Evolutionary conservation across 2,329 filamentous ascomycete species (phyloP), one percentile per base, ranked within the genome.

Genomic region (Colletotrichum liaoningense): DNA sequence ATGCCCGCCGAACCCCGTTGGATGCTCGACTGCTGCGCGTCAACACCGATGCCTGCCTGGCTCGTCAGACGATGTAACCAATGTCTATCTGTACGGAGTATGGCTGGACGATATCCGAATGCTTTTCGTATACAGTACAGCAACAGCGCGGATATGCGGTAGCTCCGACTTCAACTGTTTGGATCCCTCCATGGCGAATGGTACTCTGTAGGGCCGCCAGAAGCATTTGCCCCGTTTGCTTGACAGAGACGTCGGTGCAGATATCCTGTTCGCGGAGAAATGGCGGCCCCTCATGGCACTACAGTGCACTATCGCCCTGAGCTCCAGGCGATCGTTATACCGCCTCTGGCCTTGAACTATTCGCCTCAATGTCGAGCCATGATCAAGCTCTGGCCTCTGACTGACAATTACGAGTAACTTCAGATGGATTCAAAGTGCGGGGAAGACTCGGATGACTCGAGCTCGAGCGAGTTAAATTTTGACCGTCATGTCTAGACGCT

Each of bases 21-120:
- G 19, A 54, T 16, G 55, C 19, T 66, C 54, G 19, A 66, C 22
- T 33, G 63, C 63, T 55, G 68, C 63, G 56, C 56, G 63, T 71
- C 63, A 67, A 67, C 38, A 58, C 56, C 22, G 49, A 49, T 54
- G 60, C 60, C 42, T 33, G 38, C 38, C 63, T 56, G 63, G 46
- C n/a, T 16, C 33, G 28, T 54, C 19, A 30, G 63, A 67, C 56
- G 46, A 67, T 46, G 68, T 38, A 67, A 49, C 56, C 56, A 55
- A 54, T 16, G 26, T 22, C 28, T 33, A 24, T 49, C 24, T 30
- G 22, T 28, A 42, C 38, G 38, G 38, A 42, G 38, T 19, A 42
- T 19, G 38, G 38, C 16, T 42, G 38, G 38, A 19, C 38, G 38
- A 42, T 19, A 19, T 42, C 38, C 38, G 38, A 42, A 42, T 42